A percentile compares a stretch with the other conserved stretches of the same genome.
Conservation (phyloP, 2,329 filamentous ascomycete genomes). For the Talaromyces sp. region DNA sequence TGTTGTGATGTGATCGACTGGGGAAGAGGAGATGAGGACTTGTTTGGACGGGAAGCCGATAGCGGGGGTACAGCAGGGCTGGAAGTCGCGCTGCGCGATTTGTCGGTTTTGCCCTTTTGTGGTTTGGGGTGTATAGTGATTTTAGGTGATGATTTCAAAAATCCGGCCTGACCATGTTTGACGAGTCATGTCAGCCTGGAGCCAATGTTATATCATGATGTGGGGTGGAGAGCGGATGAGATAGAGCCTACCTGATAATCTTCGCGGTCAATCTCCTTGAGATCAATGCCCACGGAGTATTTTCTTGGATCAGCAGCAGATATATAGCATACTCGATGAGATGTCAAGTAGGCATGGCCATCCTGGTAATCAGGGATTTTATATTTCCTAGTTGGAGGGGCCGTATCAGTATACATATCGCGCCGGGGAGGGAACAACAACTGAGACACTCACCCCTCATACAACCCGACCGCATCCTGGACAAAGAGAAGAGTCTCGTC, state of each 20-base stretch:
- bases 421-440: not conserved
- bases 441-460: constrained; percentile 76
- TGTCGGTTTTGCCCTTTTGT: constrained; percentile 62
- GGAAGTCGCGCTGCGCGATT: constrained; percentile 57
- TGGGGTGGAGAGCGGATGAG: constrained; percentile 15
- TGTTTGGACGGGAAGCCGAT: constrained; percentile 37
- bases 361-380: constrained; percentile 94
- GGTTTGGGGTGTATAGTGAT: constrained; percentile 86
- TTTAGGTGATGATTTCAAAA: constrained; percentile 93
- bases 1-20: constrained; percentile 34
- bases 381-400: constrained; percentile 68
- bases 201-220: not conserved
- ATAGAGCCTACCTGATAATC: constrained; percentile 74
- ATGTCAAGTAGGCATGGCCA: constrained; percentile 94
- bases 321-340: constrained; percentile 93
- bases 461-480: constrained; percentile 94
- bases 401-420: constrained; percentile 19
- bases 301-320: constrained; percentile 83
- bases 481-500: constrained; percentile 96
- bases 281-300: constrained; percentile 79
- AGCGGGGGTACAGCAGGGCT: constrained; percentile 30
- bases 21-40: constrained; percentile 35
- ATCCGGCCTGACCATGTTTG: constrained; percentile 67
- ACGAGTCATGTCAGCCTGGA: not conserved
- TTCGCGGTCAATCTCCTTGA: constrained; percentile 87